A percentile compares a stretch with the other conserved stretches of the same genome.
Conservation (phyloP, 768 basidiomycete species). For the Dioszegia crocea region DNA sequence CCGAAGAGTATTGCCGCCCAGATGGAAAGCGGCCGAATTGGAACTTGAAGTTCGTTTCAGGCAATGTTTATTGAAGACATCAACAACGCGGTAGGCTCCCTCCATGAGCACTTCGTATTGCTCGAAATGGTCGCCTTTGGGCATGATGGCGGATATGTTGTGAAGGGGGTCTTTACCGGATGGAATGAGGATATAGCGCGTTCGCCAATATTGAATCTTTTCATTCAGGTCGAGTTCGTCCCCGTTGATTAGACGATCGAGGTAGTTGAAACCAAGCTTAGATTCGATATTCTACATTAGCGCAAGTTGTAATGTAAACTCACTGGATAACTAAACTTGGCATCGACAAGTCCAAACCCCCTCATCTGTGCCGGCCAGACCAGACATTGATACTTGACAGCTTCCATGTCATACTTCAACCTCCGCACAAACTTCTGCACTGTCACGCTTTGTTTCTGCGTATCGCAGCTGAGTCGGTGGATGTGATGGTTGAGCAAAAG, state of each 20-base stretch:
- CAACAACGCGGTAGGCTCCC: slow-evolving; percentile 87
- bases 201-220: slow-evolving; percentile 86
- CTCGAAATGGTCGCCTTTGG: slow-evolving; percentile 64
- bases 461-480: slow-evolving; percentile 80
- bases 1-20: background rate
- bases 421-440: slow-evolving; percentile 79
- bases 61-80: slow-evolving; percentile 75
- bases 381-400: slow-evolving; percentile 76
- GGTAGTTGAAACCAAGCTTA: slow-evolving; percentile 47
- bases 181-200: slow-evolving; percentile 87
- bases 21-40: background rate
- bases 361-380: slow-evolving; percentile 90
- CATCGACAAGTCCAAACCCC: slow-evolving; percentile 74
- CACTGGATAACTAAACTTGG: slow-evolving; percentile 69
- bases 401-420: slow-evolving; percentile 53
- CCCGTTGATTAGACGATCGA: slow-evolving; percentile 48
- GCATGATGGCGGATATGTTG: slow-evolving; percentile 30
- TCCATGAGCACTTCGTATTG: slow-evolving; percentile 75
- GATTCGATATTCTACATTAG: slow-evolving; percentile 32
- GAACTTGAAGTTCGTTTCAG: slow-evolving; percentile 57
- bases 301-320: slow-evolving; percentile 14
- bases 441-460: slow-evolving; percentile 72
- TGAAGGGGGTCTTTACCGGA: slow-evolving; percentile 62
- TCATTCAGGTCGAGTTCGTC: slow-evolving; percentile 53
- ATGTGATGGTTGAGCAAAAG: slow-evolving; percentile 94